Evolutionary conservation across 2,329 filamentous ascomycete genomes (phyloP).

Genomic region (Myriosclerotinia curreyana): DNA sequence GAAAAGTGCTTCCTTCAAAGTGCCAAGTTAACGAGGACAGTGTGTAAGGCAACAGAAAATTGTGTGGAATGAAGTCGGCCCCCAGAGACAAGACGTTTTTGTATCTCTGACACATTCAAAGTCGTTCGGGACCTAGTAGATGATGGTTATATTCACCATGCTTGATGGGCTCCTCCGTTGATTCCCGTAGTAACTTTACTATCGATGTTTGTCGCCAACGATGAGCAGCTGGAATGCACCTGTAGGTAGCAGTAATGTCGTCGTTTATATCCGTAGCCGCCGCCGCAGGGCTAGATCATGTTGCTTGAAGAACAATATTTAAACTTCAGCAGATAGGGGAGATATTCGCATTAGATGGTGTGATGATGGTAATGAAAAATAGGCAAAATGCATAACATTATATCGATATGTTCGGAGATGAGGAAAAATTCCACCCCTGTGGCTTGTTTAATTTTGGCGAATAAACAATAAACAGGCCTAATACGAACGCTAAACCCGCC

Average conservation of each 20-base stretch:
- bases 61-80: neutral
- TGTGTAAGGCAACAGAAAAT: neutral
- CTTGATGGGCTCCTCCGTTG: neutral
- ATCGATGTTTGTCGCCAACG: neutral
- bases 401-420: neutral
- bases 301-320: neutral
- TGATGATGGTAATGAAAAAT: neutral
- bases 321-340: neutral
- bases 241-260: neutral
- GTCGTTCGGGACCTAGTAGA: too few relatives aligned
- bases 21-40: neutral
- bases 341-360: neutral
- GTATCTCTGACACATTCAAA: too few relatives aligned
- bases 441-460: constrained; percentile 1
- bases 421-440: neutral
- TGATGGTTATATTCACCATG: neutral
- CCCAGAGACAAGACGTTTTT: neutral
- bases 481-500: neutral
- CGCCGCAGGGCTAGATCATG: neutral
- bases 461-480: neutral
- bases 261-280: neutral
- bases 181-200: neutral
- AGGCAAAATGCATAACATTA: neutral
- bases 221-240: neutral
- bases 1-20: neutral